Evolutionary conservation across 1,139 yeast genomes (phyloP).

Genomic region (Pichia sp.): DNA sequence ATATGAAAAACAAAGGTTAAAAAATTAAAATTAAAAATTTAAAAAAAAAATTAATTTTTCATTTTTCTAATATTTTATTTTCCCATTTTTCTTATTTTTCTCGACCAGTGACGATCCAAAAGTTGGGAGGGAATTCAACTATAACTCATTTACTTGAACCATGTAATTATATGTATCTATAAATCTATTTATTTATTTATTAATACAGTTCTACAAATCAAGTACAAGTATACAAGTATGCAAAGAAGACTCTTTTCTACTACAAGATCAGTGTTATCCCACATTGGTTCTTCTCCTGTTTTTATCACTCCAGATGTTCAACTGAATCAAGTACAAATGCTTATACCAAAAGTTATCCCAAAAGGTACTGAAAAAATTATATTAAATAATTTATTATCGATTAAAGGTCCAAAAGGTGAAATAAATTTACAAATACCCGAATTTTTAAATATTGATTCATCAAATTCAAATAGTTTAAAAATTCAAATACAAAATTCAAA

Average conservation of each 20-base stretch:
- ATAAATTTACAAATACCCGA: constrained; percentile 63
- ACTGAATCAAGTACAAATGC: constrained; percentile 32
- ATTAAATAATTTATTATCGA: constrained; percentile 56
- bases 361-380: constrained; percentile 59
- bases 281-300: constrained; percentile 59
- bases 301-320: constrained; percentile 48
- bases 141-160: too few relatives aligned
- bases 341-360: constrained; percentile 49
- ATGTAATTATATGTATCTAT: too few relatives aligned
- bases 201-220: too few relatives aligned
- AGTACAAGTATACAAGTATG: neutral
- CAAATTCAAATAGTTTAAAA: constrained; percentile 31
- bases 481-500: constrained; percentile 52
- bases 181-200: too few relatives aligned
- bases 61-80: neutral
- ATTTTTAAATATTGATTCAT: constrained; percentile 41
- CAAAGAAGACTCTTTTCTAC: constrained; percentile 31
- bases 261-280: constrained; percentile 33
- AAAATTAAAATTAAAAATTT: neutral
- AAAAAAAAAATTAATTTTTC: neutral
- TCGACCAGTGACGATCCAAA: too few relatives aligned
- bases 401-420: constrained; percentile 78
- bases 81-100: neutral
- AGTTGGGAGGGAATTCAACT: too few relatives aligned
- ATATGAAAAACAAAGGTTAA: neutral